phyloP scores from a whole-genome alignment of 2,329 filamentous ascomycete genomes.

The Ascochyta clinopodiicola region DNA sequence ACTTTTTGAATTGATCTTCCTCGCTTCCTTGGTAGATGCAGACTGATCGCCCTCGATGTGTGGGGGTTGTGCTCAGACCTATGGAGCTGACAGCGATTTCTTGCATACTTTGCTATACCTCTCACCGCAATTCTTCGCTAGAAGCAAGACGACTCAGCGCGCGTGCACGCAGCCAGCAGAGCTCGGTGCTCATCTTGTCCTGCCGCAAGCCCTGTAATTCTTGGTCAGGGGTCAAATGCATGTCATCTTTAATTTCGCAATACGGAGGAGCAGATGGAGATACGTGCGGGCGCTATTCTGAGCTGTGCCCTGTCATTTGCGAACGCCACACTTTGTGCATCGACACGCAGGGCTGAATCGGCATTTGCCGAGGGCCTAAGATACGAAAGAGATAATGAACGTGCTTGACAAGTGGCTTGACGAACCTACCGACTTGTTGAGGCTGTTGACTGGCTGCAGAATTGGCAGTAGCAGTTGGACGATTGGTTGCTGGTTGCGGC shows the following conservation, averaged over 20 bases:
- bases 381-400: slow-evolving; percentile 4
- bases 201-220: slow-evolving; percentile 8
- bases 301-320: slow-evolving; percentile 9
- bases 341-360: slow-evolving; percentile 9
- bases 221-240: slow-evolving; percentile 27
- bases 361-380: slow-evolving; percentile 8
- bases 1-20: slow-evolving; percentile 1
- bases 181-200: slow-evolving; percentile 9
- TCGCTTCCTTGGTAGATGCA: neutral
- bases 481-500: slow-evolving; percentile 25
- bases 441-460: slow-evolving; percentile 1
- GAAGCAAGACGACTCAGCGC: neutral
- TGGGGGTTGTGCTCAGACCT: neutral
- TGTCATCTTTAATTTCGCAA: slow-evolving; percentile 34
- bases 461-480: slow-evolving; percentile 14
- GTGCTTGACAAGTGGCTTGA: slow-evolving; percentile 14
- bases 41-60: neutral
- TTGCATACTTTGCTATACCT: neutral
- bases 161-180: neutral
- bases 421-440: slow-evolving; percentile 10
- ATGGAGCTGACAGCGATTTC: neutral
- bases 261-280: slow-evolving; percentile 15
- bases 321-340: slow-evolving; percentile 11
- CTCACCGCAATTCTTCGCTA: neutral
- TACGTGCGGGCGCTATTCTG: slow-evolving; percentile 22